Percentiles rank a stretch among this genome's conserved stretches.
phyloP scores from a whole-genome alignment of 2,329 filamentous ascomycete genomes.

The Dactylellina sp. region DNA sequence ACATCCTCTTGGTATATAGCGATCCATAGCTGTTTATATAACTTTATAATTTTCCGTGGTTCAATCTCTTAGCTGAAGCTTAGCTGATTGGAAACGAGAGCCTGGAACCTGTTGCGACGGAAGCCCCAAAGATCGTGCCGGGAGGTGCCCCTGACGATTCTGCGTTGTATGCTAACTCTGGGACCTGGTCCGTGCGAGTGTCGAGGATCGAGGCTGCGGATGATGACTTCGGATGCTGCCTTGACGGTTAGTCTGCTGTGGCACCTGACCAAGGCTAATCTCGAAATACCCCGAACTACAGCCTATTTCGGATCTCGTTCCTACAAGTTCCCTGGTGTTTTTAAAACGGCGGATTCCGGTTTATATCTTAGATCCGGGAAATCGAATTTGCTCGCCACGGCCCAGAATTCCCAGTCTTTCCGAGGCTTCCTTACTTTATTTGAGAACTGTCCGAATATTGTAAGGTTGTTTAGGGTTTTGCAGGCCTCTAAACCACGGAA shows the following conservation, averaged over 20 bases:
- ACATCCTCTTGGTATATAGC: constrained; percentile 20
- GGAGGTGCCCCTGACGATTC: background rate
- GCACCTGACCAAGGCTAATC: constrained; percentile 12
- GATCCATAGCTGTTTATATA: constrained; percentile 9
- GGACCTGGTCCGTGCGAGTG: background rate
- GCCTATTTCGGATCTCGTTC: constrained; percentile 40
- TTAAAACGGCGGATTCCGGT: constrained; percentile 11
- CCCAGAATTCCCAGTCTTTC: background rate
- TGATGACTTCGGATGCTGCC: background rate
- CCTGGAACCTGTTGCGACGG: background rate
- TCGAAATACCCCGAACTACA: constrained; percentile 13
- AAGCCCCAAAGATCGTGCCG: constrained; percentile 19
- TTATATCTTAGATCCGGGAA: constrained; percentile 29
- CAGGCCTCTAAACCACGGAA: constrained; percentile 12
- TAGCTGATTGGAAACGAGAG: background rate
- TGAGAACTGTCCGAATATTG: background rate
- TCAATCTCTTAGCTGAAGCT: too few relatives aligned
- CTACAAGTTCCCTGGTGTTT: constrained; percentile 22
- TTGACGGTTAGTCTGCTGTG: too few relatives aligned
- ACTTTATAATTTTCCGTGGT: constrained; percentile 1
- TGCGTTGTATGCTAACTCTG: too few relatives aligned
- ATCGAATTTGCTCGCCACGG: background rate
- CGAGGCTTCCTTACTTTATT: background rate
- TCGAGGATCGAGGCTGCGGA: too few relatives aligned
- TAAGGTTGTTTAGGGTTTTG: background rate